Evolutionary conservation across 108 stramenopile genomes (phyloP), one percentile per base, ranked within the genome.

Genomic region (Nitzschia sp.): DNA sequence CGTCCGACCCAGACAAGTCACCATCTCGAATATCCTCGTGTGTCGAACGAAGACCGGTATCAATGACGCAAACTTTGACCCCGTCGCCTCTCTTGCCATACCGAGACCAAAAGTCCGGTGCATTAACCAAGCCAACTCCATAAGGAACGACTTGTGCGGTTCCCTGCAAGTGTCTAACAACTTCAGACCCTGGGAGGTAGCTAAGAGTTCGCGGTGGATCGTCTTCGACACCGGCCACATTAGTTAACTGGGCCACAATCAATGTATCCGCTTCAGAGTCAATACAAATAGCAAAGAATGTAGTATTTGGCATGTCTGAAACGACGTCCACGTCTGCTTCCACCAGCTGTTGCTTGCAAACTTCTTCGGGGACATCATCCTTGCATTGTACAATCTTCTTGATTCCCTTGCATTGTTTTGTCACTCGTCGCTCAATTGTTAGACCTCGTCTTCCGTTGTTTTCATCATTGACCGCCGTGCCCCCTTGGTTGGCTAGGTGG

Each of bases 11-110:
- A 21, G 58, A 27, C 13, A 59, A 21, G 32, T 23, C 23, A 29
- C 32, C 23, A 3, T 27, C 54, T 27, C 35, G 18, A 9, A 88
- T 49, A 62, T 85, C 86, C 45, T 80, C 76, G 25, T 72, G 77
- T 18, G 36, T 23, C 15, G 34, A 59, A 0, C 48, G 34, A 35
- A 82, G 67, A 1, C 86, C 86, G 0, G 82, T 85, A 59, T 88
- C 86, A 47, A 82, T 67, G 26, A 88, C 65, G 46, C 86, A 88
- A 23, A 88, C 76, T 55, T 78, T 83, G 45, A 58, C 62, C 17
- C 46, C 46, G 5, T 29, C 54, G 26, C 72, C 72, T 30, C 19
- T 35, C 0, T 11, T 46, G 11, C 48, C 59, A 23, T 27, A 31
- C 48, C 29, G 46, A 26, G 28, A 31, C 75, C 75, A 76, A n/a